Percentiles rank a stretch among this genome's conserved stretches.
phyloP scores from a whole-genome alignment of 176 grass and related monocot species.

The Luzula sylvatica region DNA sequence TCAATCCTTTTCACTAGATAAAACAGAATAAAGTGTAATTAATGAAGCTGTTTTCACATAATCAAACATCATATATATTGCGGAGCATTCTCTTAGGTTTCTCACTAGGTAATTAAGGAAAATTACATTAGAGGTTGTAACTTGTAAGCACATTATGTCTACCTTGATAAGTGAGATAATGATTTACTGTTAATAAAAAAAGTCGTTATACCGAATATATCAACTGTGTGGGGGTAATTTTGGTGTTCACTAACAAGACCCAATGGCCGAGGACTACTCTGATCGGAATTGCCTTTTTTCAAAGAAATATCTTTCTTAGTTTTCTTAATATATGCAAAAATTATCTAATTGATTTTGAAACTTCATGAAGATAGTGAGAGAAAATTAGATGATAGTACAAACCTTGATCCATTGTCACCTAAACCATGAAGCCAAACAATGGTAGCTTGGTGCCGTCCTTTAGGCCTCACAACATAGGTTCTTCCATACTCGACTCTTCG shows the following conservation, averaged over 20 bases:
- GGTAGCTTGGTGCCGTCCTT: conserved; percentile 80
- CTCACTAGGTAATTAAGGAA: background rate
- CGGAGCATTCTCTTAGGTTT: background rate
- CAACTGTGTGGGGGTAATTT: too few species aligned
- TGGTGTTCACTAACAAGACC: too few species aligned
- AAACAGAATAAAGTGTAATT: conserved; percentile 47
- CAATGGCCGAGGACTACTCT: too few species aligned
- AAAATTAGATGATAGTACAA: background rate
- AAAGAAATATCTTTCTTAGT: too few species aligned
- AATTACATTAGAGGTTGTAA: too few species aligned
- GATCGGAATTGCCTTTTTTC: too few species aligned
- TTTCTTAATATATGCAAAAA: too few species aligned
- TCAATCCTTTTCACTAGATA: conserved; percentile 32
- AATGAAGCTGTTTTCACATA: conserved; percentile 15
- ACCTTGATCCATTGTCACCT: conserved; percentile 93
- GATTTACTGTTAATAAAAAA: too few species aligned
- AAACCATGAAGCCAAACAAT: conserved; percentile 92
- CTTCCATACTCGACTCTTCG: conserved; percentile 63
- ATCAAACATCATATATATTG: conserved; percentile 1
- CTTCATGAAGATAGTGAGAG: conserved; percentile 3
- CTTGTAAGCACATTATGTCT: too few species aligned
- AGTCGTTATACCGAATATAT: too few species aligned
- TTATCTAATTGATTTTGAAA: too few species aligned
- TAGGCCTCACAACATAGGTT: conserved; percentile 91
- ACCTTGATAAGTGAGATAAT: too few species aligned